Base-by-base conservation (phyloP, 768 basidiomycete genomes). In the Amanita fuliginea region DNA sequence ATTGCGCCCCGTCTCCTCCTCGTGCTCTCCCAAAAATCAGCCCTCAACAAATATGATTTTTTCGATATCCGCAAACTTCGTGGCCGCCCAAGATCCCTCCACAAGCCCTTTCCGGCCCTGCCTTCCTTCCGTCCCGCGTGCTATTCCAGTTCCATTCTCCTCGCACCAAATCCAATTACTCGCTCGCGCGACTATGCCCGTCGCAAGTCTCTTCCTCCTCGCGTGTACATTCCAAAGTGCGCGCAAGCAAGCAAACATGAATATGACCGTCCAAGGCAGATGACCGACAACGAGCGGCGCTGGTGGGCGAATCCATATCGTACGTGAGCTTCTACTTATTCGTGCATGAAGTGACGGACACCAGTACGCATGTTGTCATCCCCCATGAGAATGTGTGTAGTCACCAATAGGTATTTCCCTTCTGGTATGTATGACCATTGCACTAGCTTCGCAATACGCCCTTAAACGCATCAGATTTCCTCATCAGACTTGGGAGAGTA, bases 291-390 rank as follows among this genome's bases (percentile, higher is more conserved):
- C 56, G 86, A 89, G 65, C 67, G 75, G 55, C 61, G 62, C 22
- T 86, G 81, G 77, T 83, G 77, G 77, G 73, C 83, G 9, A 86
- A 77, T 59, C 86, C 87, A 48, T 91, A 88, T 63, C 69, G 86
- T 89, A 65, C 47, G 72, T 69, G 33, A 24, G 32, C 39, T 66
- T 67, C 6, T 34, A 48, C 21, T 32, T 9, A 14, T 37, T 22
- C 45, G 39, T 34, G 19, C 34, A 22, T 47, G 37, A 39, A 18
- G 32, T 36, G 36, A 40, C 19, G 24, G 16, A n/a, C 24, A 13
- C n/a, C 47, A 60, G 59, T 60, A 28, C 56, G 56, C 49, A 87
- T 90, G 81, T 60, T 89, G 4, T 67, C 77, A 4, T 75, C 75
- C 22, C 84, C 85, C 2, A 42, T 86, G 42, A 75, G 86, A 9